Conservation (phyloP, 2,329 filamentous ascomycete species). For the Alternaria atra region DNA sequence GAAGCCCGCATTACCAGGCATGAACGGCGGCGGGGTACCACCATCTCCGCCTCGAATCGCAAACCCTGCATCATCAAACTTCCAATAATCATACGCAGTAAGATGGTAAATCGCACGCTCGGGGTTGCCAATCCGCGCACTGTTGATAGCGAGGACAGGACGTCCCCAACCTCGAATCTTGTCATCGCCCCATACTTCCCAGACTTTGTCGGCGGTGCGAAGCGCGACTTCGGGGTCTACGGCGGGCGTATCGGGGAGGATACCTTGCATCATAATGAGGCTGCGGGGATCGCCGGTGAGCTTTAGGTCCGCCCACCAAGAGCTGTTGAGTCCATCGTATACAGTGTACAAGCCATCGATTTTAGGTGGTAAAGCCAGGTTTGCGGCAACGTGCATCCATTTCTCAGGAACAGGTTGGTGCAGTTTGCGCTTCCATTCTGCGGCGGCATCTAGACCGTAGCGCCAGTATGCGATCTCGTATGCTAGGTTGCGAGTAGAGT, state of each 20-base stretch:
- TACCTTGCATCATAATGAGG: constrained; percentile 40
- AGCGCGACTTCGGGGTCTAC: constrained; percentile 35
- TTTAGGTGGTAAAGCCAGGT: constrained; percentile 63
- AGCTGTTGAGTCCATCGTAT: constrained; percentile 59
- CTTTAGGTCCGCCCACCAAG: constrained; percentile 37
- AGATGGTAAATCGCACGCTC: constrained; percentile 49
- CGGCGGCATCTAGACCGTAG: constrained; percentile 65
- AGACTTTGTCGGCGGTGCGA: constrained; percentile 37
- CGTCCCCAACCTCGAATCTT: constrained; percentile 43
- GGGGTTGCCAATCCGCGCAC: constrained; percentile 35
- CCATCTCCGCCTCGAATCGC: constrained; percentile 63
- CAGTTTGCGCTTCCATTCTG: constrained; percentile 61
- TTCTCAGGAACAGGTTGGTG: constrained; percentile 51
- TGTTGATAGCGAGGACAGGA: constrained; percentile 42
- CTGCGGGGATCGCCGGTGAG: constrained; percentile 38
- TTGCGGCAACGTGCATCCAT: constrained; percentile 62
- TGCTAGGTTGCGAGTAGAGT: constrained; percentile 63
- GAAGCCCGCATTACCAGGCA: constrained; percentile 61
- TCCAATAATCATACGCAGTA: constrained; percentile 60
- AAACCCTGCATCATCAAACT: constrained; percentile 62
- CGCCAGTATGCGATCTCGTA: constrained; percentile 69
- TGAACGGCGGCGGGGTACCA: constrained; percentile 66
- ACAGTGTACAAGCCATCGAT: constrained; percentile 61
- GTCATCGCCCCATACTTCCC: constrained; percentile 41
- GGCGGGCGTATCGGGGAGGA: constrained; percentile 35